phyloP scores from a whole-genome alignment of 2,329 filamentous ascomycete genomes.

The Penicillium verrucosum region DNA sequence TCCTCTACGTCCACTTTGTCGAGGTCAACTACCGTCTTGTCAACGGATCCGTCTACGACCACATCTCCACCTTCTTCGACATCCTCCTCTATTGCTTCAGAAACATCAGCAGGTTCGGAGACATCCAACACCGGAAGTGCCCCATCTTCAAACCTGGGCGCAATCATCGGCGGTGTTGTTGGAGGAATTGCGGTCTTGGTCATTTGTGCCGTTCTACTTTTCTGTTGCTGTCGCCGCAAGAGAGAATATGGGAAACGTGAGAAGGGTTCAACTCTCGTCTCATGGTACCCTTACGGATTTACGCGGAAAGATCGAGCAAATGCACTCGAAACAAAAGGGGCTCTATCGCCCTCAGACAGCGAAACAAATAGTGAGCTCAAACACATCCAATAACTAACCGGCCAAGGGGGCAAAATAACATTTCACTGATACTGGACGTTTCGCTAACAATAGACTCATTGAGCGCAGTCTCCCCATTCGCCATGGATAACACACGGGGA shows the following conservation, averaged over 20 bases:
- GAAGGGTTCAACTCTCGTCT: not conserved
- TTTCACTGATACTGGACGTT: not conserved
- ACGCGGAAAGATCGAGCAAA: not conserved
- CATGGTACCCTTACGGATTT: conserved; percentile 1
- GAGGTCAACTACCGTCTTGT: not conserved
- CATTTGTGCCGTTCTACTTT: conserved; percentile 11
- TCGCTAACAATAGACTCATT: not conserved
- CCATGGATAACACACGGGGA: not conserved
- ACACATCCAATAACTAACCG: not conserved
- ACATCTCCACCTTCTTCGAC: not conserved
- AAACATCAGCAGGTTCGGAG: not conserved
- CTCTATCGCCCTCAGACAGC: not conserved
- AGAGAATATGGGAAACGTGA: conserved; percentile 2
- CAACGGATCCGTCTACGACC: not conserved
- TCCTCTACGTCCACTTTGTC: conserved; percentile 2
- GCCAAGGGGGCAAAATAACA: not conserved
- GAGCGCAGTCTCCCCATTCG: not conserved
- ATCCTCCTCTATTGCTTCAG: not conserved
- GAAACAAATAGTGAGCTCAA: conserved; percentile 1
- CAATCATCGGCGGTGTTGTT: conserved; percentile 25
- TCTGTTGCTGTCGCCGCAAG: conserved; percentile 19
- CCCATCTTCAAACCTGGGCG: conserved; percentile 7
- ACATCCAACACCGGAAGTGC: not conserved
- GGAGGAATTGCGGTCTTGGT: conserved; percentile 15
- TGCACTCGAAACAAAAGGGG: not conserved